Percentiles rank a stretch among this genome's conserved stretches.
Evolutionary conservation across 2,329 filamentous ascomycete genomes (phyloP).

Genomic region (Hypomyces rosellus): DNA sequence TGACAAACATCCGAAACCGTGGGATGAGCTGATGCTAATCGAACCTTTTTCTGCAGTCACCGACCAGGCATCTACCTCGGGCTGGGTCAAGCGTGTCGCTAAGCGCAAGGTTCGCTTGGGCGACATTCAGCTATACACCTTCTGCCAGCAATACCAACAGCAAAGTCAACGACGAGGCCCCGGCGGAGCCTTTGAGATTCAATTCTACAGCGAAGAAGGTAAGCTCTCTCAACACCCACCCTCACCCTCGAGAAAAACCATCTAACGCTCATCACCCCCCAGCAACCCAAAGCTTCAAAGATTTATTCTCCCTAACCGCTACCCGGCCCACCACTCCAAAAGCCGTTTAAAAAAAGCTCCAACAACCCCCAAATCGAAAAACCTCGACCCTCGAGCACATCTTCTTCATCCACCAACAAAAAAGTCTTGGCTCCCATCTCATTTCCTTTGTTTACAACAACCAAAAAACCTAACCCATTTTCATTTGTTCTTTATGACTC

Average conservation of each 20-base stretch:
- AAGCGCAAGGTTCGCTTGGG: slow-evolving; percentile 44
- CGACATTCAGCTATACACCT: slow-evolving; percentile 53
- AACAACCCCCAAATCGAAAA: neutral
- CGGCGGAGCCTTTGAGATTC: slow-evolving; percentile 44
- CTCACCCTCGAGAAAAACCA: neutral
- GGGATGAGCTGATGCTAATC: neutral
- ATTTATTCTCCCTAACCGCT: slow-evolving; percentile 29
- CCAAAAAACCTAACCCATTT: no score
- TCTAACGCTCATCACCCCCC: neutral
- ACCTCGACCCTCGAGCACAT: neutral
- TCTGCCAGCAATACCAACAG: slow-evolving; percentile 50
- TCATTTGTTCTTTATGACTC: no score
- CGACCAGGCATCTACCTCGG: slow-evolving; percentile 39
- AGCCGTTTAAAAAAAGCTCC: neutral
- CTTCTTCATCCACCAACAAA: neutral
- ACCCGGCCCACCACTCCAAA: neutral
- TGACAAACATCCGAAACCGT: neutral
- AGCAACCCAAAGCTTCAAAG: slow-evolving; percentile 35
- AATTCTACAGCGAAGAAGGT: slow-evolving; percentile 40
- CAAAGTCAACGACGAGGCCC: slow-evolving; percentile 44
- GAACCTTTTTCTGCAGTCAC: slow-evolving; percentile 37
- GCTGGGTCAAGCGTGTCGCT: slow-evolving; percentile 46
- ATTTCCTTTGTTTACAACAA: no score
- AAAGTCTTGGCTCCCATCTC: neutral
- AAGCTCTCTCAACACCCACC: slow-evolving; percentile 3